These are phyloP conservation scores for Silene latifolia DNA, from an alignment of 148 eudicot species.

Conservation along the genomic window DNA sequence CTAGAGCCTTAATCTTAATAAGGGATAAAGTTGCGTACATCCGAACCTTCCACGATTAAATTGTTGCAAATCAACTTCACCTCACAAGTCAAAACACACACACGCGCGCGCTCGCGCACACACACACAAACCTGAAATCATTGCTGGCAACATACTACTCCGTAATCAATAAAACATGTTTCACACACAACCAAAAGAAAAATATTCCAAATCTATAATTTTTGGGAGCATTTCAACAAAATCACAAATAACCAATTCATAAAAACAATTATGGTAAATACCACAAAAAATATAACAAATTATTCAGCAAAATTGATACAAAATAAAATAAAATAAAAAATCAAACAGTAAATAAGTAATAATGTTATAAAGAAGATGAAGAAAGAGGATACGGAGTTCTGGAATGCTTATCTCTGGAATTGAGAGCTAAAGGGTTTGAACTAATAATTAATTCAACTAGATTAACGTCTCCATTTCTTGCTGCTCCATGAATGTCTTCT, in stretches of 20 bases:
- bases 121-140: no score
- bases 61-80: no score
- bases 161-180: neutral
- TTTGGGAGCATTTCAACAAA: neutral
- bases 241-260: neutral
- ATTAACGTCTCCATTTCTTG: constrained; percentile 75
- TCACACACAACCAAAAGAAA: neutral
- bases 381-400: constrained; percentile 77
- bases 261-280: neutral
- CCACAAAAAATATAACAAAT: neutral
- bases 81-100: no score
- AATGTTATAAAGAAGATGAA: neutral
- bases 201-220: neutral
- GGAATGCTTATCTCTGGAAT: constrained; percentile 88
- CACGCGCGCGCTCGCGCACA: no score
- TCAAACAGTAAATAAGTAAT: neutral
- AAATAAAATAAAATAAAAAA: neutral
- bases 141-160: no score
- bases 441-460: constrained; percentile 47
- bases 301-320: neutral
- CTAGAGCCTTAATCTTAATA: neutral
- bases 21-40: neutral
- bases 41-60: neutral
- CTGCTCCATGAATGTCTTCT: constrained; percentile 59
- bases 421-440: constrained; percentile 57